These are phyloP conservation scores for Pseudogymnoascus sp. DNA, from an alignment of 2,329 filamentous ascomycete genomes.

Conservation along the genomic window DNA sequence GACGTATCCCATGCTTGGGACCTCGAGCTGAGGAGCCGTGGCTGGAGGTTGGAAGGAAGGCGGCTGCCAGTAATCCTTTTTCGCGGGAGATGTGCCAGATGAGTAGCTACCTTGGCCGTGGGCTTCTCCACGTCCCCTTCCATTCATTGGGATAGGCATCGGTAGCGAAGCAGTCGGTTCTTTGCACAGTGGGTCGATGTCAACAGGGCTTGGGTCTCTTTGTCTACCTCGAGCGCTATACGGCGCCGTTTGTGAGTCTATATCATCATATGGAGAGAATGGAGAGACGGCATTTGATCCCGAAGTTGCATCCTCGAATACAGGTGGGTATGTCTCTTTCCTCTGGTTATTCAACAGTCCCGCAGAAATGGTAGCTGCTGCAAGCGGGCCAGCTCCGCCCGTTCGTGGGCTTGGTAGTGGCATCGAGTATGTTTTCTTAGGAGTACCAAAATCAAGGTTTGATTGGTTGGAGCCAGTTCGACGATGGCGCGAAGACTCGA, in stretches of 20 bases:
- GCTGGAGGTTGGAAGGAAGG: conserved; percentile 36
- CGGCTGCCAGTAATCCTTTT: conserved; percentile 37
- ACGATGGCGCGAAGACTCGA: conserved; percentile 15
- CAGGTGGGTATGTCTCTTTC: conserved; percentile 22
- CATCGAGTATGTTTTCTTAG: conserved; percentile 4
- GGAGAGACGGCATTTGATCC: conserved; percentile 24
- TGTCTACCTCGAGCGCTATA: background rate
- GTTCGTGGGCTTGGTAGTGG: background rate
- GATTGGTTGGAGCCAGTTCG: conserved; percentile 12
- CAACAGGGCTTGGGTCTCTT: background rate
- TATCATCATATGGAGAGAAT: conserved; percentile 15
- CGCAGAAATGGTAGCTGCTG: background rate
- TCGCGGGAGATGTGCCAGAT: background rate
- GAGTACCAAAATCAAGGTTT: background rate
- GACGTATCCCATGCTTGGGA: conserved; percentile 37
- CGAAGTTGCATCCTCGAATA: conserved; percentile 12
- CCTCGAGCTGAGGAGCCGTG: conserved; percentile 30
- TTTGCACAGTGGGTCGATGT: conserved; percentile 1
- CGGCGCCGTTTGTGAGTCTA: conserved; percentile 13
- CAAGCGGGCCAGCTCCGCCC: background rate
- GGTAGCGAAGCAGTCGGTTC: conserved; percentile 17
- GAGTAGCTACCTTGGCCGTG: background rate
- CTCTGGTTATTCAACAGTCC: conserved; percentile 13
- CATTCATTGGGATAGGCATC: conserved; percentile 17
- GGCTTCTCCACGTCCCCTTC: background rate